Conservation (phyloP, 805 yeast genomes). For the Lachancea sp. region DNA sequence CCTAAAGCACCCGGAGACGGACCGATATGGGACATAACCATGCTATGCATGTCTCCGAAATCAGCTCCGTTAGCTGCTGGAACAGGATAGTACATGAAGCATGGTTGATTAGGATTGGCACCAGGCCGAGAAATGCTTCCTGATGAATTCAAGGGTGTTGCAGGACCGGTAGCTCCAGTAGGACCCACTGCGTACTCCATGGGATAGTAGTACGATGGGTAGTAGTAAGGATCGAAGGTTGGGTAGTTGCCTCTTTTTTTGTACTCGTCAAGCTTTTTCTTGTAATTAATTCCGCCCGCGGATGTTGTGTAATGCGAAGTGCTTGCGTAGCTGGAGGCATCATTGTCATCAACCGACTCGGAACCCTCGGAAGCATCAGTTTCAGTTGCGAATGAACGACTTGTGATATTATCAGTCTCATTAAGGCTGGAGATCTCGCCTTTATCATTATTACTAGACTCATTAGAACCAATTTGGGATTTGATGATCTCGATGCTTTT, state of each 20-base stretch:
- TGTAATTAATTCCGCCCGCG: conserved; percentile 25
- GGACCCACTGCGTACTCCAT: conserved; percentile 24
- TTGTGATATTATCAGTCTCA: background rate
- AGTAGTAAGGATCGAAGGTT: conserved; percentile 9
- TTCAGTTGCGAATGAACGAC: conserved; percentile 14
- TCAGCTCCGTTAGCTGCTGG: conserved; percentile 25
- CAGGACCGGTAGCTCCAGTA: conserved; percentile 12
- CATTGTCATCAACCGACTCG: conserved; percentile 17
- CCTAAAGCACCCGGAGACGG: conserved; percentile 12
- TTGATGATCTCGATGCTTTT: conserved; percentile 3
- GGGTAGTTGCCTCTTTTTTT: conserved; percentile 7
- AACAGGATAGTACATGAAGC: conserved; percentile 29
- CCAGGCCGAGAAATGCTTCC: conserved; percentile 1
- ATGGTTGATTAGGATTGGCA: conserved; percentile 17
- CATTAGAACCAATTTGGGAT: background rate
- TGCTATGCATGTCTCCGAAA: conserved; percentile 4
- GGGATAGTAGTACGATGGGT: conserved; percentile 27
- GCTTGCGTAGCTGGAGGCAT: conserved; percentile 13
- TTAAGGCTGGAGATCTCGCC: background rate
- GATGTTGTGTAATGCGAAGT: conserved; percentile 26
- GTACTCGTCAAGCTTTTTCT: conserved; percentile 8
- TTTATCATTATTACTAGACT: background rate
- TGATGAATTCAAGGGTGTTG: conserved; percentile 12
- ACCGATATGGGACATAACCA: conserved; percentile 7
- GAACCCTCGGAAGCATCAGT: conserved; percentile 19